Evolutionary conservation across 192 early-diverging fungal genomes (phyloP), one percentile per base, ranked within the genome.

Genomic region (Haplosporangium gracile): DNA sequence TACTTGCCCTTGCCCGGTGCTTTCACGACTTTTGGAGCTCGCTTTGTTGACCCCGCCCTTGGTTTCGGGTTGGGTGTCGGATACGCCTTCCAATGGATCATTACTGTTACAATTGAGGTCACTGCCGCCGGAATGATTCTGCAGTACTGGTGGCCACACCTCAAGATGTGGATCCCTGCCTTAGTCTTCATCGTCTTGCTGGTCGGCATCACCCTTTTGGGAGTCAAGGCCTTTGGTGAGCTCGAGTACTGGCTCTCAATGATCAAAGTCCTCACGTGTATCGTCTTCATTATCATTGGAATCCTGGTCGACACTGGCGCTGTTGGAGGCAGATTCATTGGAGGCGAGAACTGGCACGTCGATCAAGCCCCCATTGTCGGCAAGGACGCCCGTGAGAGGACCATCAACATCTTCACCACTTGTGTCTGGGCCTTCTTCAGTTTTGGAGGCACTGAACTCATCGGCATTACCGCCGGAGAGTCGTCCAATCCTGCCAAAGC

Each of bases 391-490:
- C 69, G 75, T 9, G 92, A 92, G n/a, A 87, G 88, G 68, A 89
- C 92, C 70, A 88, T 94, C 49, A 94, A 93, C 15, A 90, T 96
- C 51, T 82, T 96, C 43, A 93, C 92, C 75, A 91, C 92, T 4
- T 93, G 96, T 76, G 92, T 95, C 40, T 93, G 92, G 40, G 96
- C 96, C 10, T 95, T 94, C 45, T 96, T 96, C 83, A 94, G 95
- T 71, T 94, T 96, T 87, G 93, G 94, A 82, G 97, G 97, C 53
- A 97, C 97, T 20, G 97, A 98, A 81, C 89, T 98, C 16, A 93
- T 98, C 45, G 97, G 96, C 68, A 93, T 98, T 78, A 96, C 97
- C 26, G 96, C 96, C 40, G 97, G 96, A 85, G 97, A 98, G 88
- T 93, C 94, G 42, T 91, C 92, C 29, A 98, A 98, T 89, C 97